Base-by-base conservation (phyloP, 345 rosid genomes). In the Cardiospermum halicacabum region DNA sequence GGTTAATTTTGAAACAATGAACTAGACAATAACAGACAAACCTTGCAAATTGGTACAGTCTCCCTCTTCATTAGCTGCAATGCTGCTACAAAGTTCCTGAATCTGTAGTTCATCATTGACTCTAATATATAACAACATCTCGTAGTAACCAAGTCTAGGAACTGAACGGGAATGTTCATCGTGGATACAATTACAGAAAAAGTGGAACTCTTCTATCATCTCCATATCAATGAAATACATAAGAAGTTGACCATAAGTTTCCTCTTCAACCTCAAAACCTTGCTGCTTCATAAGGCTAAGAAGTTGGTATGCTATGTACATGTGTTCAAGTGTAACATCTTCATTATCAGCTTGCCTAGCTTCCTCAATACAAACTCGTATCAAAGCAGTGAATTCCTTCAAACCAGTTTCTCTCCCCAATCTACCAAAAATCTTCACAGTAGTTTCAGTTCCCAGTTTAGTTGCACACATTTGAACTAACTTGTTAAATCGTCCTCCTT, bases 91-190 rank as follows among this genome's bases (percentile, higher is more conserved):
- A 50, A 94, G 81, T 62, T 87, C 80, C 43, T 47, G 77, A 70
- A 94, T 78, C 79, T 79, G 89, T 74, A 77, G 73, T 65, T 74
- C 78, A 27, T 85, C 66, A 21, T 80, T 63, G 50, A 69, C 77
- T 69, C 77, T 77, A 56, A 81, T 68, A 77, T 76, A 84, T 32
- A 91, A 78, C 74, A 83, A 78, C 92, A 94, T 91, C 81, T 94
- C 96, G 68, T 91, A 91, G 79, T 84, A 91, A 30, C 95, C 92
- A 36, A 91, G 64, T 73, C 81, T 77, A 61, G 83, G 76, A 64
- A 28, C 63, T 7, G 77, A 65, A 39, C 70, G 39, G 11, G 75
- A 70, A 70, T 72, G 72, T 51, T 67, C 68, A 42, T 82, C 87
- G 62, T 64, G 68, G 66, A 89, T 70, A 8, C 72, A 36, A 53